Conservation (phyloP, 2,329 filamentous ascomycete species). For the Aspergillus sp. region DNA sequence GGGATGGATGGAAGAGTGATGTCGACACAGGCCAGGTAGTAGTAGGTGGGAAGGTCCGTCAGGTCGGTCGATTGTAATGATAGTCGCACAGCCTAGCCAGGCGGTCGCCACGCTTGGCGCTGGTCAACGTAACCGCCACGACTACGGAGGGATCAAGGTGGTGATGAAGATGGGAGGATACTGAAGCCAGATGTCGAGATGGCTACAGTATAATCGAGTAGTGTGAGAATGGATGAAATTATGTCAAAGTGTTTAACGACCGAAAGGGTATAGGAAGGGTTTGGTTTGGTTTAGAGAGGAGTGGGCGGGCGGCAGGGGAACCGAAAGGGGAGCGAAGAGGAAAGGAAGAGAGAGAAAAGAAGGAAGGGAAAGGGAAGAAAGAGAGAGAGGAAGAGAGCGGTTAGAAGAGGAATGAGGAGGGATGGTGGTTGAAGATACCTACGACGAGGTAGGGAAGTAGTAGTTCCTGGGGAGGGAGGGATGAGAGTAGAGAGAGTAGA, state of each 20-base stretch:
- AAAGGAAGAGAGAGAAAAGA: constrained; percentile 17
- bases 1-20: constrained; percentile 10
- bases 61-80: constrained; percentile 17
- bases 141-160: not conserved
- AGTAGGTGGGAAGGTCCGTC: constrained; percentile 12
- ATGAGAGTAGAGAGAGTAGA: constrained; percentile 12
- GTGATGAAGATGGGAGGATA: not conserved
- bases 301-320: not conserved
- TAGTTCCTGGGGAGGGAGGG: not conserved
- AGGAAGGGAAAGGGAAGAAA: constrained; percentile 9
- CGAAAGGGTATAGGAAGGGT: constrained; percentile 8
- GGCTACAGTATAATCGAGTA: constrained; percentile 5
- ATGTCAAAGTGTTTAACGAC: constrained; percentile 2
- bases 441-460: not conserved
- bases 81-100: constrained; percentile 31
- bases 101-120: constrained; percentile 30
- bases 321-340: constrained; percentile 12
- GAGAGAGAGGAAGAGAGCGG: constrained; percentile 7
- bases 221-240: not conserved
- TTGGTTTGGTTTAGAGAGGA: not conserved
- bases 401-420: not conserved
- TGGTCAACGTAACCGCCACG: constrained; percentile 23
- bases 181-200: constrained; percentile 2
- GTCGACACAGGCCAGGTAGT: constrained; percentile 3
- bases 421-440: not conserved